Evolutionary conservation across 306 rosid species (phyloP), one percentile per base, ranked within the genome.

Genomic region (Corylus heterophylla): DNA sequence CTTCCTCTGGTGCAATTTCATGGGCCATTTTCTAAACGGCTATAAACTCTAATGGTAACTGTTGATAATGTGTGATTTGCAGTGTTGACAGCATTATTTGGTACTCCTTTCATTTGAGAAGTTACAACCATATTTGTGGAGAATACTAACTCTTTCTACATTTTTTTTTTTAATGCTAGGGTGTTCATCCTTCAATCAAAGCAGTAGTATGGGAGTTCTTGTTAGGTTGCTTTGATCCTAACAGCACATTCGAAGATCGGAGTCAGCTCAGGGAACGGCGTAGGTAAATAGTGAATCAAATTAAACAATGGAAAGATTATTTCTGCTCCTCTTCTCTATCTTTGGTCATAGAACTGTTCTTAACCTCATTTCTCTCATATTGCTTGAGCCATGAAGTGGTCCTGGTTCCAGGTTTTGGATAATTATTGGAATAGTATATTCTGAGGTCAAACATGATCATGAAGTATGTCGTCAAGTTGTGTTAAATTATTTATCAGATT

Each of bases 171-270:
- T 69, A 27, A 84, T 83, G 71, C 62, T 80, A 94, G 98, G 98
- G 98, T 62, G 84, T 94, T 77, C 97, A 94, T 81, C 98, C 98
- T 89, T 88, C 95, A 81, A 92, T 94, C 79, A 92, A 94, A 83
- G 98, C 92, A 75, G 89, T 52, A 74, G 98, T 94, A 39, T 92
- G 97, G 98, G 98, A 94, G 81, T 94, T 94, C 88, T 89, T 94
- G 92, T 79, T 92, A 78, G 97, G 98, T 80, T 92, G 97, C 78
- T 94, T 83, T 86, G 97, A 91, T 86, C 97, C 97, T 42, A 84
- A 85, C 71, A 94, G 97, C 89, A 86, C 97, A 68, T 87, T 62
- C 58, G 97, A 90, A 37, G 98, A 94, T 71, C 88, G 97, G 79
- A 86, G 83, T 84, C 84, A 79, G 58, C 89, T 92, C 81, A 91